phyloP scores from a whole-genome alignment of 1,284 basidiomycete genomes.

The Ceratobasidium sp. region DNA sequence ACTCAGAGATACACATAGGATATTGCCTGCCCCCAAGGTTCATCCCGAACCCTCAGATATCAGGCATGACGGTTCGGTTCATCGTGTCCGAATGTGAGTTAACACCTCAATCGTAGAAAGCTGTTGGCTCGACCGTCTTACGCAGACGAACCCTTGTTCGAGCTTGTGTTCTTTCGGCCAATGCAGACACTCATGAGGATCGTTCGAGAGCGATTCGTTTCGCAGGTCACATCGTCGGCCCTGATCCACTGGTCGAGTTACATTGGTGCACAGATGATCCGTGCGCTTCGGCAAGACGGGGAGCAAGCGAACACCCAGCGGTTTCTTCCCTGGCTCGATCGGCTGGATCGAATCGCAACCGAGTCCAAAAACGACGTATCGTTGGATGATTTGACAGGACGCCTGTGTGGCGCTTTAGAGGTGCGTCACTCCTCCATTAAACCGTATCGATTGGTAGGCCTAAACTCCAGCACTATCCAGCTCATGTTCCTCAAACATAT shows the following conservation, averaged over 20 bases:
- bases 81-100: constrained; percentile 24
- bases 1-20: too few species aligned
- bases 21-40: constrained; percentile 1
- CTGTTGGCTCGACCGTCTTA: background rate
- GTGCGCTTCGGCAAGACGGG: background rate
- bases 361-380: background rate
- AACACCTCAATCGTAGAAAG: background rate
- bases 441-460: too few species aligned
- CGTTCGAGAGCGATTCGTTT: background rate
- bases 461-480: background rate
- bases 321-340: background rate
- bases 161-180: constrained; percentile 20
- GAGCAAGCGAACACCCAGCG: background rate
- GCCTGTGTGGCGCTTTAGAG: constrained; percentile 20
- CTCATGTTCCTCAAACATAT: background rate
- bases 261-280: constrained; percentile 21
- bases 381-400: background rate
- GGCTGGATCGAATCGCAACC: background rate
- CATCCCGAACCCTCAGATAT: background rate
- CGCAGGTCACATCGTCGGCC: constrained; percentile 5
- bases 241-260: constrained; percentile 31
- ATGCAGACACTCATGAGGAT: background rate
- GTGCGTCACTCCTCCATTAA: too few species aligned
- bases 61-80: background rate
- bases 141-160: constrained; percentile 35